Percentiles rank a stretch among this genome's conserved stretches.
These are phyloP conservation scores for Naganishia randhawae DNA, from an alignment of 768 basidiomycete genomes.

Conservation along the genomic window DNA sequence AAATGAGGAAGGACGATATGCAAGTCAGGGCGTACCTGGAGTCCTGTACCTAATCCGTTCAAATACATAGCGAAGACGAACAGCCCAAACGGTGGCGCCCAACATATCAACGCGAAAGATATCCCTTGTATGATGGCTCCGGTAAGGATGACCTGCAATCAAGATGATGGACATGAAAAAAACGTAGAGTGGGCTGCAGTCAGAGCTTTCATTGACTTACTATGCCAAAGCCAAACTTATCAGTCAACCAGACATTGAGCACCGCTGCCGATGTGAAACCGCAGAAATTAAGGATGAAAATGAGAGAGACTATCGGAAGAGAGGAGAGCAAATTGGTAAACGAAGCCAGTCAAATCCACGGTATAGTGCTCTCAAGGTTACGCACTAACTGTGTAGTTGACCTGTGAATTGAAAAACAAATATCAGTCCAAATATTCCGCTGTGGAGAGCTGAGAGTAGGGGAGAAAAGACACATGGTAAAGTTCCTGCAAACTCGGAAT, in stretches of 20 bases:
- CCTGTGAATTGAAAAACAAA: not conserved
- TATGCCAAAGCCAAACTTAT: slow-evolving; percentile 47
- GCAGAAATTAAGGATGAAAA: slow-evolving; percentile 57
- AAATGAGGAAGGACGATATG: not conserved
- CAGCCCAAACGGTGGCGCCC: slow-evolving; percentile 53
- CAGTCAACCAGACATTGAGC: slow-evolving; percentile 56
- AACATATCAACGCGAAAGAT: slow-evolving; percentile 21
- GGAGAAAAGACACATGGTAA: slow-evolving; percentile 41
- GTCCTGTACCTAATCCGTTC: slow-evolving; percentile 55
- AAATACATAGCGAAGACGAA: slow-evolving; percentile 54
- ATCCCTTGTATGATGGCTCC: slow-evolving; percentile 24
- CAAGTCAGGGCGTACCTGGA: slow-evolving; percentile 28
- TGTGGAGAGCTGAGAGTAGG: not conserved
- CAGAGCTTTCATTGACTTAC: slow-evolving; percentile 15
- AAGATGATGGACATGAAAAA: not conserved
- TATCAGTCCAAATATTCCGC: not conserved
- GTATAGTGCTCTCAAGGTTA: not conserved
- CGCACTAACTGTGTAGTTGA: slow-evolving; percentile 5
- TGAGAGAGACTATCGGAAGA: slow-evolving; percentile 55
- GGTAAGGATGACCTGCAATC: slow-evolving; percentile 30
- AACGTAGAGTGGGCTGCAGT: not conserved
- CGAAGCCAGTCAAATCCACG: no score
- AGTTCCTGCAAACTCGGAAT: slow-evolving; percentile 66
- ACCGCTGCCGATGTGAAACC: slow-evolving; percentile 57
- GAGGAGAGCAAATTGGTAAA: not conserved